phyloP scores from a whole-genome alignment of 2,329 filamentous ascomycete species.

The Trichoderma citrinoviride region DNA sequence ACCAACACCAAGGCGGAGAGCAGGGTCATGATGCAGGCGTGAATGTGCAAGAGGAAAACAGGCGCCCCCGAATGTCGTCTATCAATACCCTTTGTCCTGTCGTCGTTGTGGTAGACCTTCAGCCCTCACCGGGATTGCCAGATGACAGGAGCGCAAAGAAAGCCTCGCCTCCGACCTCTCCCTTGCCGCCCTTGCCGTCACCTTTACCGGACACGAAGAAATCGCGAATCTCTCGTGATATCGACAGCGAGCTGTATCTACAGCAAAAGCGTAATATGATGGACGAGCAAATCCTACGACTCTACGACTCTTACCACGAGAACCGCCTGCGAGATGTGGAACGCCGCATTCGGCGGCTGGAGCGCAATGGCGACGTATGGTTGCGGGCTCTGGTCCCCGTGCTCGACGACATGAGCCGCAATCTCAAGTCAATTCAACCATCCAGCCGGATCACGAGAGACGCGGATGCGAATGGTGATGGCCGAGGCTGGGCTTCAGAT shows the following conservation, averaged over 20 bases:
- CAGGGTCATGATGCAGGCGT: background rate
- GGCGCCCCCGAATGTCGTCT: background rate
- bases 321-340: slow-evolving; percentile 48
- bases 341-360: slow-evolving; percentile 44
- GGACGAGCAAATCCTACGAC: slow-evolving; percentile 38
- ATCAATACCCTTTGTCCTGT: slow-evolving; percentile 35
- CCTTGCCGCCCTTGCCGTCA: background rate
- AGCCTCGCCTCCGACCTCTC: slow-evolving; percentile 22
- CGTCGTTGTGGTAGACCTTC: slow-evolving; percentile 41
- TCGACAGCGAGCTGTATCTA: slow-evolving; percentile 27
- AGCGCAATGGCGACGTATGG: slow-evolving; percentile 48
- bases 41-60: background rate
- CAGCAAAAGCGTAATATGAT: slow-evolving; percentile 27
- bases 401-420: slow-evolving; percentile 44
- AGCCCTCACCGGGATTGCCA: slow-evolving; percentile 28
- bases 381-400: slow-evolving; percentile 45
- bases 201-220: slow-evolving; percentile 22
- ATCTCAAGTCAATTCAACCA: slow-evolving; percentile 28
- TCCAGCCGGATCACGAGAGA: background rate
- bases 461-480: background rate
- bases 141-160: slow-evolving; percentile 21
- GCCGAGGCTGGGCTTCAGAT: slow-evolving; percentile 35
- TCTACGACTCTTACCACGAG: slow-evolving; percentile 43
- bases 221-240: slow-evolving; percentile 25
- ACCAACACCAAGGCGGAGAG: background rate